These are phyloP conservation scores for Yamadazyma sp. DNA, from an alignment of 805 yeast species.

Conservation along the genomic window DNA sequence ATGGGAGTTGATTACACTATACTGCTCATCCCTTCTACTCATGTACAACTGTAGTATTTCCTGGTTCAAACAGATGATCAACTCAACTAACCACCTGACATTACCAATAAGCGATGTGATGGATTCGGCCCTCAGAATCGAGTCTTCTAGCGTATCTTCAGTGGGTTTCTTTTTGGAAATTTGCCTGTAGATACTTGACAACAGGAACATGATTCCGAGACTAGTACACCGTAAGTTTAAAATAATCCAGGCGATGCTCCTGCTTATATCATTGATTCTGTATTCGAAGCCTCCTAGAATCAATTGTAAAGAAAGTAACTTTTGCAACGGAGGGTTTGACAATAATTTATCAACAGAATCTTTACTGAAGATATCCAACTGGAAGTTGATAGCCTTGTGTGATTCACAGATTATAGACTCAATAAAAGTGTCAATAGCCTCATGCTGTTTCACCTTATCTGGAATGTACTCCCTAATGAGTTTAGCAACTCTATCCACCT, in stretches of 20 bases:
- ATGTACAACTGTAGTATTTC: constrained; percentile 56
- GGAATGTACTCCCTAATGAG: constrained; percentile 14
- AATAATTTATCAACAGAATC: constrained; percentile 77
- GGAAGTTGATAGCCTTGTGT: constrained; percentile 73
- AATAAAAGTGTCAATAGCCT: constrained; percentile 29
- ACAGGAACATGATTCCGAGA: constrained; percentile 63
- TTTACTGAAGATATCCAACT: constrained; percentile 59
- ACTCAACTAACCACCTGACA: constrained; percentile 83
- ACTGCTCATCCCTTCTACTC: constrained; percentile 20
- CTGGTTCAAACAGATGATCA: constrained; percentile 68
- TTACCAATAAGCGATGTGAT: constrained; percentile 68
- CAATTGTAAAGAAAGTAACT: constrained; percentile 67
- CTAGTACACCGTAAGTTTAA: constrained; percentile 70
- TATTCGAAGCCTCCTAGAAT: constrained; percentile 49
- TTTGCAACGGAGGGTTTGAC: constrained; percentile 75
- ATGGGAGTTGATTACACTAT: constrained; percentile 22
- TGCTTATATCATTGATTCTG: constrained; percentile 27
- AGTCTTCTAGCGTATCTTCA: constrained; percentile 53
- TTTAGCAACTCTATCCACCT: constrained; percentile 30
- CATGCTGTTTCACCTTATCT: constrained; percentile 13
- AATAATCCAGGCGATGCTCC: constrained; percentile 61
- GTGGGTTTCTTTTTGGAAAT: constrained; percentile 57
- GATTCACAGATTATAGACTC: constrained; percentile 57
- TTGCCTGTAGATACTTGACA: constrained; percentile 63
- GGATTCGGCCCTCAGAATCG: constrained; percentile 60